phyloP scores from a whole-genome alignment of 805 yeast genomes.

The Barnettozyma salicaria region DNA sequence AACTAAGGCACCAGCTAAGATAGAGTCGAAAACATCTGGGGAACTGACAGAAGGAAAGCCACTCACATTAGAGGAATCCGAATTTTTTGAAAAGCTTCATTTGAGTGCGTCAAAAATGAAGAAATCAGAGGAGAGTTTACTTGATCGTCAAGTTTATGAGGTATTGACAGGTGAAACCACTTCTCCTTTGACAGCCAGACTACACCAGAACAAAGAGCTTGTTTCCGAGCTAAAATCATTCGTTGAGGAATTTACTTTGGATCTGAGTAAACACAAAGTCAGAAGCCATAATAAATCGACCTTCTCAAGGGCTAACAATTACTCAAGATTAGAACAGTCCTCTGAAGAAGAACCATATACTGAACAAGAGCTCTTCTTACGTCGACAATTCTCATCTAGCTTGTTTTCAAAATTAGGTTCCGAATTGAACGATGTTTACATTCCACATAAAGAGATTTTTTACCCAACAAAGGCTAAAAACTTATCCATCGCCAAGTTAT shows the following conservation, averaged over 20 bases:
- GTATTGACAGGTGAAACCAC: slow-evolving; percentile 22
- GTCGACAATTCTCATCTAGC: slow-evolving; percentile 60
- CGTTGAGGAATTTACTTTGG: slow-evolving; percentile 19
- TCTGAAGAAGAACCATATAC: slow-evolving; percentile 62
- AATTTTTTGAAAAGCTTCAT: slow-evolving; percentile 18
- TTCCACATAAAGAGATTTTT: slow-evolving; percentile 60
- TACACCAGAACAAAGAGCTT: slow-evolving; percentile 18
- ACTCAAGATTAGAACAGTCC: slow-evolving; percentile 62
- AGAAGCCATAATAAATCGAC: slow-evolving; percentile 4
- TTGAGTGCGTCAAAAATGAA: slow-evolving; percentile 17
- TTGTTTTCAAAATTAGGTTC: slow-evolving; percentile 61
- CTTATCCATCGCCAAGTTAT: slow-evolving; percentile 58
- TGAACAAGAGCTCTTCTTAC: slow-evolving; percentile 66
- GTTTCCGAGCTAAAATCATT: slow-evolving; percentile 18
- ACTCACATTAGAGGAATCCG: slow-evolving; percentile 14
- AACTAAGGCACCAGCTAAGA: neutral
- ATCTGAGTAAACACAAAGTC: slow-evolving; percentile 16
- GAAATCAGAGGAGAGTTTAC: slow-evolving; percentile 11
- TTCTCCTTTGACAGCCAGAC: slow-evolving; percentile 11
- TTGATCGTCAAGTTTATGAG: slow-evolving; percentile 20
- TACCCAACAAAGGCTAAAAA: slow-evolving; percentile 53
- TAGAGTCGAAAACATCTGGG: too few relatives aligned
- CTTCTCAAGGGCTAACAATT: slow-evolving; percentile 25
- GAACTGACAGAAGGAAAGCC: too few relatives aligned
- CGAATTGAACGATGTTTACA: slow-evolving; percentile 50